Conservation (phyloP, 148 eudicot species). For the Diospyros lotus region DNA sequence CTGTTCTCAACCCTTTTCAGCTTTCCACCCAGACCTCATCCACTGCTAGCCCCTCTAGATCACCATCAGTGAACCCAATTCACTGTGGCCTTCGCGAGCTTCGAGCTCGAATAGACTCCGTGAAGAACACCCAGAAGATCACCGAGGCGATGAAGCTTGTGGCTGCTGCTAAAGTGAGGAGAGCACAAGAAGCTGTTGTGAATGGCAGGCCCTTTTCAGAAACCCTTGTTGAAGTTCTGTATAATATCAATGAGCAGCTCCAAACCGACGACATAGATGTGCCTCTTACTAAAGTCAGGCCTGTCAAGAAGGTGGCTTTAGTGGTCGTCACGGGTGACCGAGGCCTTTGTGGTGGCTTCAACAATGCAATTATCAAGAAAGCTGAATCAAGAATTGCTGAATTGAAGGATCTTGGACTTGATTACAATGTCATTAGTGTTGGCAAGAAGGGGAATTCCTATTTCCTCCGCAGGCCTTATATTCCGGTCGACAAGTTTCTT, state of each 20-base stretch:
- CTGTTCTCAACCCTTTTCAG: constrained; percentile 49
- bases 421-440: constrained; percentile 53
- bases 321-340: constrained; percentile 70
- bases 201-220: constrained; percentile 70
- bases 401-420: constrained; percentile 34
- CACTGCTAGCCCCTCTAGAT: constrained; percentile 20
- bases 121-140: constrained; percentile 71
- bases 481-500: constrained; percentile 52
- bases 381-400: constrained; percentile 51
- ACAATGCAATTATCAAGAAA: constrained; percentile 51
- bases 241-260: constrained; percentile 70
- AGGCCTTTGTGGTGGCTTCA: constrained; percentile 72
- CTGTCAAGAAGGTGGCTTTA: constrained; percentile 62
- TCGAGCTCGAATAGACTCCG: constrained; percentile 52
- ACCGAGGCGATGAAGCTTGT: constrained; percentile 87
- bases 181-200: constrained; percentile 74
- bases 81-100: constrained; percentile 61
- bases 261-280: constrained; percentile 68
- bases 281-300: constrained; percentile 54
- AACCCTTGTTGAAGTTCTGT: constrained; percentile 63
- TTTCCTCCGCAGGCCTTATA: constrained; percentile 42
- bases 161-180: constrained; percentile 71
- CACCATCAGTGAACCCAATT: constrained; percentile 23
- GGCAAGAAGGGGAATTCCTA: constrained; percentile 67
- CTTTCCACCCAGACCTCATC: constrained; percentile 30